Conservation (phyloP, 2,329 filamentous ascomycete species). For the Triangularia verruculosa region DNA sequence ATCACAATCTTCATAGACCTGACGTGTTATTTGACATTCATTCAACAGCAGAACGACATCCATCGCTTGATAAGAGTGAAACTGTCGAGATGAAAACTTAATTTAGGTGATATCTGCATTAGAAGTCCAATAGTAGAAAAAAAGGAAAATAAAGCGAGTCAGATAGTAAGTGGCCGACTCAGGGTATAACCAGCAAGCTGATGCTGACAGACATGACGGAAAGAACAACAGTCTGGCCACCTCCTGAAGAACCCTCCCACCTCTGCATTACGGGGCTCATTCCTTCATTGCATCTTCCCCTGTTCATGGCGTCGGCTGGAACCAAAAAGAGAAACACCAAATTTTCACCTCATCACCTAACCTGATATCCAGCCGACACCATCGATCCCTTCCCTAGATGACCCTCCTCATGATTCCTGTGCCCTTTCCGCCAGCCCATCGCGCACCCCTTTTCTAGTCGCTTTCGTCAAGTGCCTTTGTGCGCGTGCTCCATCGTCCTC, state of each 20-base stretch:
- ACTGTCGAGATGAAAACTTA: conserved; percentile 28
- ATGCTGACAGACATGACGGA: conserved; percentile 4
- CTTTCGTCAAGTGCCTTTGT: conserved; percentile 14
- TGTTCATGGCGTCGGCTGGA: neutral
- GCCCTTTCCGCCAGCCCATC: conserved; percentile 5
- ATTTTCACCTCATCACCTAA: neutral
- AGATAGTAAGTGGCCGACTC: conserved; percentile 15
- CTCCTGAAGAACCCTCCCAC: neutral
- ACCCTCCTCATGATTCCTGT: neutral
- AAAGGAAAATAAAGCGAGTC: conserved; percentile 36
- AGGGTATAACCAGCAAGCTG: conserved; percentile 14
- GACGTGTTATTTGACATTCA: no score
- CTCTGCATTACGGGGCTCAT: neutral
- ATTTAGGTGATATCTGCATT: conserved; percentile 60
- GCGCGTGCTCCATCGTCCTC: conserved; percentile 18
- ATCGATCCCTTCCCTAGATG: neutral
- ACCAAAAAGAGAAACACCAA: neutral
- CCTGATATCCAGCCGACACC: neutral
- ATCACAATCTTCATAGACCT: neutral
- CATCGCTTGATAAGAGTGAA: neutral
- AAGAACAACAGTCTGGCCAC: conserved; percentile 4
- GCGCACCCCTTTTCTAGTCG: conserved; percentile 3
- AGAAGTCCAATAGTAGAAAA: conserved; percentile 58
- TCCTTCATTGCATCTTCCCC: neutral
- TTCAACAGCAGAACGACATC: no score